phyloP scores from a whole-genome alignment of 345 rosid species.

The Psidium guajava region DNA sequence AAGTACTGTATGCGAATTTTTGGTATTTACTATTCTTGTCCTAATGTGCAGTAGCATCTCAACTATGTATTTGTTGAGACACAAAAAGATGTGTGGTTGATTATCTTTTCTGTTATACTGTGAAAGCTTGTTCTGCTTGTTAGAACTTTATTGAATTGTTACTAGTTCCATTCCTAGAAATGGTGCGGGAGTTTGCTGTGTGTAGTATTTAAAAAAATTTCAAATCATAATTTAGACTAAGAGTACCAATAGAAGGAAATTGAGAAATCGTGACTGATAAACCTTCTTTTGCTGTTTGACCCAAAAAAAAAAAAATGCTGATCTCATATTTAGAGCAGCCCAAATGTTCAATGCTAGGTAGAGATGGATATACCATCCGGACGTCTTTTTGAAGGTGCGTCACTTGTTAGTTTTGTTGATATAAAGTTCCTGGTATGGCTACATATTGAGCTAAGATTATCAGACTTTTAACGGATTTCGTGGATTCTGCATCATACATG shows the following conservation, averaged over 20 bases:
- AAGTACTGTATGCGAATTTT: background rate
- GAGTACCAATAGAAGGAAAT: background rate
- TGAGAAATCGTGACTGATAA: background rate
- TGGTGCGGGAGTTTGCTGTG: background rate
- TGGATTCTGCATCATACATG: background rate
- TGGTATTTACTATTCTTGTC: background rate
- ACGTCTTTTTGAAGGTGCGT: background rate
- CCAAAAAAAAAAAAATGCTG: background rate
- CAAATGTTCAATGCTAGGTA: background rate
- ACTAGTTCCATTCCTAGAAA: background rate
- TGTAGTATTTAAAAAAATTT: background rate
- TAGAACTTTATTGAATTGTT: background rate
- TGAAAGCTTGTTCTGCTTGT: background rate
- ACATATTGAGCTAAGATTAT: background rate
- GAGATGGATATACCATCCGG: background rate
- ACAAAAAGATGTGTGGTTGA: background rate
- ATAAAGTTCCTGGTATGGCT: background rate
- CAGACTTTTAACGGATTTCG: background rate
- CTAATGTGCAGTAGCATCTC: background rate
- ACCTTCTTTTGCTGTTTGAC: background rate
- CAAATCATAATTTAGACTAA: background rate
- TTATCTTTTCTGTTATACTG: background rate
- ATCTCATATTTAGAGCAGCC: background rate
- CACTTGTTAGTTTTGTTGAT: background rate
- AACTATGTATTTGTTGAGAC: background rate